Conservation (phyloP, 345 rosid genomes). For the Bruguiera gymnorhiza region DNA sequence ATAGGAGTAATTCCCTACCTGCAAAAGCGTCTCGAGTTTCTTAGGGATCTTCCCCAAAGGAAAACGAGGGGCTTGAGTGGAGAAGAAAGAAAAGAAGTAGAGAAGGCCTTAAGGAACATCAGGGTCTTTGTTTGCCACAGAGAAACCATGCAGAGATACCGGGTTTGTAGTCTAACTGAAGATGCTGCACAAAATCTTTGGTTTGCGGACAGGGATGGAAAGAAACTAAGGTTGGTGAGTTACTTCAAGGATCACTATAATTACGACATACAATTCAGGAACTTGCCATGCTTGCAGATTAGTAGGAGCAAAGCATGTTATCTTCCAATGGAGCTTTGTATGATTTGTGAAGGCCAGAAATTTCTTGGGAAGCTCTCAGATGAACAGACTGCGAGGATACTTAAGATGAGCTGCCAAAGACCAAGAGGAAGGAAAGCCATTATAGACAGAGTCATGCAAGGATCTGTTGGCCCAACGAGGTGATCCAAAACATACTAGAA, state of each 20-base stretch:
- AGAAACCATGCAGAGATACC: constrained; percentile 86
- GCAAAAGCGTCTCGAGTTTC: constrained; percentile 82
- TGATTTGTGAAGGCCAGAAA: constrained; percentile 97
- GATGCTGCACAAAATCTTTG: constrained; percentile 67
- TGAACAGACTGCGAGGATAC: constrained; percentile 89
- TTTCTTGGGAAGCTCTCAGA: constrained; percentile 96
- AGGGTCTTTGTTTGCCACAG: constrained; percentile 90
- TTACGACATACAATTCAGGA: constrained; percentile 68
- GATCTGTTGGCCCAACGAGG: constrained; percentile 90
- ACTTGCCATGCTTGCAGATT: constrained; percentile 87
- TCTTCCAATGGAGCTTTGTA: constrained; percentile 95
- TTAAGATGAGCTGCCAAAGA: constrained; percentile 88
- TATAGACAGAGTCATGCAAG: constrained; percentile 72
- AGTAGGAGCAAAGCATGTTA: constrained; percentile 92
- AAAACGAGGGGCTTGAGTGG: constrained; percentile 53
- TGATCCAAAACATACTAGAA: constrained; percentile 23
- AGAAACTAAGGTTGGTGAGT: constrained; percentile 57
- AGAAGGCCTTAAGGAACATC: constrained; percentile 73
- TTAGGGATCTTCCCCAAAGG: constrained; percentile 68
- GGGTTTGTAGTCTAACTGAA: constrained; percentile 79
- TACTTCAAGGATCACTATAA: constrained; percentile 88
- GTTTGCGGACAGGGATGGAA: constrained; percentile 83
- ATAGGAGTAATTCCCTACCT: constrained; percentile 83
- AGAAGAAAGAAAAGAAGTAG: constrained; percentile 85
- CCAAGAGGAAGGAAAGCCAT: constrained; percentile 82